These are phyloP conservation scores for Guillardia theta DNA, from an alignment of 78 protist species.

Conservation along the genomic window DNA sequence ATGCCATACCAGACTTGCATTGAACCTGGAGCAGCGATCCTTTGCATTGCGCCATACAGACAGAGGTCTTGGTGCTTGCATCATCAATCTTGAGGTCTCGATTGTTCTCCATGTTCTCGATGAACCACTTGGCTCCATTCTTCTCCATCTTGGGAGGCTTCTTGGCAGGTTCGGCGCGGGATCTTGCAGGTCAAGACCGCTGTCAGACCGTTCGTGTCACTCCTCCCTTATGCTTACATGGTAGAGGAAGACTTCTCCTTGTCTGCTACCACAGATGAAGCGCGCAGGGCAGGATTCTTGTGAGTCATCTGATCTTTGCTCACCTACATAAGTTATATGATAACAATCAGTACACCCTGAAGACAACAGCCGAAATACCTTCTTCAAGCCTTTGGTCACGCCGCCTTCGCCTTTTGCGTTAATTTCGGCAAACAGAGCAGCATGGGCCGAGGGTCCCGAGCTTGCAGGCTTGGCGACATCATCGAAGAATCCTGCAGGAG, in stretches of 20 bases:
- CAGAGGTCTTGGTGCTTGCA: background rate
- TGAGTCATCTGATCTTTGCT: constrained; percentile 17
- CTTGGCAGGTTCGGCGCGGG: background rate
- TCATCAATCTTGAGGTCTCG: background rate
- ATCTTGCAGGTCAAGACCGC: too few relatives aligned
- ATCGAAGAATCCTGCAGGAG: background rate
- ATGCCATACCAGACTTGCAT: too few relatives aligned
- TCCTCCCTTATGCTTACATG: too few relatives aligned
- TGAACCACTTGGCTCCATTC: constrained; percentile 4
- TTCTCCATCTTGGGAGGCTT: constrained; percentile 25
- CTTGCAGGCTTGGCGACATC: background rate
- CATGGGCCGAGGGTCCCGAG: background rate
- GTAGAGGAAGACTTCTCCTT: background rate
- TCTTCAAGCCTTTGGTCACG: background rate
- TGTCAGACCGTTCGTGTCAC: too few relatives aligned
- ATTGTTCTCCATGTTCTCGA: background rate
- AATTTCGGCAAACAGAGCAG: background rate
- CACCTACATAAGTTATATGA: background rate
- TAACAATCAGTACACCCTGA: background rate
- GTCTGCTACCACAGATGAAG: background rate
- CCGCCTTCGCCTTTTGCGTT: background rate
- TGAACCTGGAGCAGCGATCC: background rate
- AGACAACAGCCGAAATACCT: background rate
- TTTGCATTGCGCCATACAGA: constrained; percentile 3
- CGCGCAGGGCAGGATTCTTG: constrained; percentile 23